Conservation (phyloP, 2,329 filamentous ascomycete species). For the Colletotrichum navitas region DNA sequence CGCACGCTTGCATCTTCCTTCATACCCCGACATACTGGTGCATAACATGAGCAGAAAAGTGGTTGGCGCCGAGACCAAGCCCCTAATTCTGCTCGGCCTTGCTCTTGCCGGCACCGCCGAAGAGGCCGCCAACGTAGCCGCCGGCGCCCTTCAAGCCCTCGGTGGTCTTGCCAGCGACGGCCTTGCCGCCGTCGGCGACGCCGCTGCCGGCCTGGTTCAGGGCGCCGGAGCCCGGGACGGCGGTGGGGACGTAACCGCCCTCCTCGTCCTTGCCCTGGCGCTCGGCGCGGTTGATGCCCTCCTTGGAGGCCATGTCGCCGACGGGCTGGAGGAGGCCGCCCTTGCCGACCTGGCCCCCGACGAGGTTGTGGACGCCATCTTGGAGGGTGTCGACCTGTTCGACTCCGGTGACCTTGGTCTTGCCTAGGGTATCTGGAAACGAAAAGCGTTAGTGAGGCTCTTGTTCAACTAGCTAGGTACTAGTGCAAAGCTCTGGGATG, state of each 20-base stretch:
- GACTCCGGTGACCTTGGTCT: slow-evolving; percentile 77
- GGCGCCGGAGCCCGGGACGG: slow-evolving; percentile 48
- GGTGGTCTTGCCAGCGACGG: slow-evolving; percentile 45
- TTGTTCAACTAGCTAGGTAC: not conserved
- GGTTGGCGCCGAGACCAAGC: not conserved
- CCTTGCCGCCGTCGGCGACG: slow-evolving; percentile 50
- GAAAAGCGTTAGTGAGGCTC: not conserved
- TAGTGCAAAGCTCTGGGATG: not conserved
- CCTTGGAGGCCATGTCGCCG: slow-evolving; percentile 72
- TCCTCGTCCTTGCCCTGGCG: slow-evolving; percentile 72
- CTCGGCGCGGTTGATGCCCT: slow-evolving; percentile 75
- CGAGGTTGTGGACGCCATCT: slow-evolving; percentile 74
- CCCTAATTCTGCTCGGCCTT: slow-evolving; percentile 38
- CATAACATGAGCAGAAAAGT: not conserved
- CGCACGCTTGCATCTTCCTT: not conserved
- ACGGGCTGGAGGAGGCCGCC: slow-evolving; percentile 75
- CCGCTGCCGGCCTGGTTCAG: slow-evolving; percentile 47
- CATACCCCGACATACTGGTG: too few species aligned
- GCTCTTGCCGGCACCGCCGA: slow-evolving; percentile 51
- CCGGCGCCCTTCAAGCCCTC: slow-evolving; percentile 50
- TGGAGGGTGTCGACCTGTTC: slow-evolving; percentile 76
- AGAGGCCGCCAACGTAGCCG: slow-evolving; percentile 50
- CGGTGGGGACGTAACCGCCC: slow-evolving; percentile 59
- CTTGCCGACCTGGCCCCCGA: slow-evolving; percentile 73
- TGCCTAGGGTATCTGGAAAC: slow-evolving; percentile 71